Percentiles rank a stretch among this genome's conserved stretches.
Evolutionary conservation across 768 basidiomycete species (phyloP).

Genomic region (Hemileccinum rubropunctum): DNA sequence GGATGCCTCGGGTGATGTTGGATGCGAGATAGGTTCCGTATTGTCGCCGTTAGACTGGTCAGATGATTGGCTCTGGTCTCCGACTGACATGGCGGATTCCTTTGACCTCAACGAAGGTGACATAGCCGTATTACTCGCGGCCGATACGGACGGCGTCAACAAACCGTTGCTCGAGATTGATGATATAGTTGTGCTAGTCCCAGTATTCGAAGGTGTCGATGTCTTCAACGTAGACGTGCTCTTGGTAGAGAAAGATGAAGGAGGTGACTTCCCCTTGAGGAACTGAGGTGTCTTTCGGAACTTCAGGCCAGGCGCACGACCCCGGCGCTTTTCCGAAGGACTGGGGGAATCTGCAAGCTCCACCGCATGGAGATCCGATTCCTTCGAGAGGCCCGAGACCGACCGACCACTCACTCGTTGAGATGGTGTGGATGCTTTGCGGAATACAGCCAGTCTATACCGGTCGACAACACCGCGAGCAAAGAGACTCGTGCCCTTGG

Average conservation of each 20-base stretch:
- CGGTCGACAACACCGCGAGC: slow-evolving; percentile 90
- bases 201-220: slow-evolving; percentile 44
- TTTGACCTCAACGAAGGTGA: slow-evolving; percentile 79
- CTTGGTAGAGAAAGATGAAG: slow-evolving; percentile 36
- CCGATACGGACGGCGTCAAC: slow-evolving; percentile 64
- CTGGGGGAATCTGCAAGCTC: slow-evolving; percentile 44
- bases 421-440: slow-evolving; percentile 71
- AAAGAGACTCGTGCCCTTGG: slow-evolving; percentile 77
- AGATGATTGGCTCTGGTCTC: slow-evolving; percentile 67
- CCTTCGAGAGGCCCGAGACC: slow-evolving; percentile 57
- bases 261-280: slow-evolving; percentile 67
- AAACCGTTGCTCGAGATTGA: slow-evolving; percentile 46
- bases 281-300: slow-evolving; percentile 78
- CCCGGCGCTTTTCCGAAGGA: slow-evolving; percentile 56
- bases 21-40: slow-evolving; percentile 21
- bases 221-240: slow-evolving; percentile 33
- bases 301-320: slow-evolving; percentile 63
- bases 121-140: slow-evolving; percentile 40
- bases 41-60: slow-evolving; percentile 64
- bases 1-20: slow-evolving; percentile 31
- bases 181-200: slow-evolving; percentile 31
- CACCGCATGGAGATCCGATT: slow-evolving; percentile 42
- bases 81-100: slow-evolving; percentile 73
- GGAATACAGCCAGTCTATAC: slow-evolving; percentile 82
- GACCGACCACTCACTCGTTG: slow-evolving; percentile 45